phyloP scores from a whole-genome alignment of 768 basidiomycete genomes.

The Xerocomus potaroensis region DNA sequence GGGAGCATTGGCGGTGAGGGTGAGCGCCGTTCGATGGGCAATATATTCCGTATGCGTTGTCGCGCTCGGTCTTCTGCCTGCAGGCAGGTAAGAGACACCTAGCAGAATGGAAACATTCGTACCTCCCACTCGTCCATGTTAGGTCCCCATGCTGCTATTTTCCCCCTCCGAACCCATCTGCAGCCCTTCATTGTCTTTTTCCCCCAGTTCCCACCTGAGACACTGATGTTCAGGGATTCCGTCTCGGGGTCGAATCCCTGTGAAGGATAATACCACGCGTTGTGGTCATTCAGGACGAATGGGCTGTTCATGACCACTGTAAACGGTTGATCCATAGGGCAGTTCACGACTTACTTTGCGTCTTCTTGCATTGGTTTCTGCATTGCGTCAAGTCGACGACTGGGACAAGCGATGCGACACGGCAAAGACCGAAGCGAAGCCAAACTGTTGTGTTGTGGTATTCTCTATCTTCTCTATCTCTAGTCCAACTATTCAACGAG shows the following conservation, averaged over 20 bases:
- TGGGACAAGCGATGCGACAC: slow-evolving; percentile 3
- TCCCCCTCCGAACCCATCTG: slow-evolving; percentile 78
- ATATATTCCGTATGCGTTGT: slow-evolving; percentile 66
- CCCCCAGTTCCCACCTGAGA: slow-evolving; percentile 77
- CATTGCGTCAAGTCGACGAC: slow-evolving; percentile 6
- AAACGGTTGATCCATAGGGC: slow-evolving; percentile 4
- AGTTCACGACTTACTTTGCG: slow-evolving; percentile 21
- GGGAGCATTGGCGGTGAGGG: slow-evolving; percentile 70
- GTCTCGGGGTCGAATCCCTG: slow-evolving; percentile 67
- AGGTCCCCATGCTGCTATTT: slow-evolving; percentile 81
- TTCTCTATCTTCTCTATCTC: too few relatives aligned
- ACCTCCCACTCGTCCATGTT: slow-evolving; percentile 87
- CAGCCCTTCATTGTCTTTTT: slow-evolving; percentile 71
- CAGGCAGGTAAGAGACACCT: slow-evolving; percentile 4
- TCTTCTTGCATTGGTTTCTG: slow-evolving; percentile 32
- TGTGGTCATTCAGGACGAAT: slow-evolving; percentile 64
- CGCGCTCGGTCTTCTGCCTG: slow-evolving; percentile 82
- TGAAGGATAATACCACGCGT: slow-evolving; percentile 83
- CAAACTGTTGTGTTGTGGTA: too few relatives aligned
- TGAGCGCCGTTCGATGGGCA: slow-evolving; percentile 58
- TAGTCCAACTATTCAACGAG: neutral
- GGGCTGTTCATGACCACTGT: slow-evolving; percentile 21
- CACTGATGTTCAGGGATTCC: slow-evolving; percentile 45
- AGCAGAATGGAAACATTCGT: slow-evolving; percentile 4
- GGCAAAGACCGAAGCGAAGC: slow-evolving; percentile 28